A percentile compares a stretch with the other conserved stretches of the same genome.
Conservation (phyloP, 108 stramenopile genomes). For the Seminavis robusta region DNA sequence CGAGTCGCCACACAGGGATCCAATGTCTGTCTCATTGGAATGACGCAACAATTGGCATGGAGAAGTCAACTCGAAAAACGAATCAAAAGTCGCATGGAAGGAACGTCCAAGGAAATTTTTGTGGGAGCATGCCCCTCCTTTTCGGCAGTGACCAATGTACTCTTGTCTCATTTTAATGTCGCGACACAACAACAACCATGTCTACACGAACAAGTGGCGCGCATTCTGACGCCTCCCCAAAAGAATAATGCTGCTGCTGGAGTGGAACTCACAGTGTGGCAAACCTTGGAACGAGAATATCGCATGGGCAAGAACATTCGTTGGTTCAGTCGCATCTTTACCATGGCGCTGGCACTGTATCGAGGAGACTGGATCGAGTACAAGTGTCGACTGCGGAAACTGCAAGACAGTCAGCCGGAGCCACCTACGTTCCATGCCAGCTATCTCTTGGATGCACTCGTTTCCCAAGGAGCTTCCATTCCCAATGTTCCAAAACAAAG, state of each 20-base stretch:
- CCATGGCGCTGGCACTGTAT: slow-evolving; percentile 49
- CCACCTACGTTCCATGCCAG: slow-evolving; percentile 23
- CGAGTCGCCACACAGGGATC: slow-evolving; percentile 70
- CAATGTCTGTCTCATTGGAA: slow-evolving; percentile 60
- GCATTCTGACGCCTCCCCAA: slow-evolving; percentile 5
- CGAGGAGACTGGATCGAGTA: slow-evolving; percentile 24
- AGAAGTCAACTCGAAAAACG: slow-evolving; percentile 70
- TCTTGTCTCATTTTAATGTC: no score
- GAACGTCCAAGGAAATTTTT: slow-evolving; percentile 60
- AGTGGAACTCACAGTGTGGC: slow-evolving; percentile 18
- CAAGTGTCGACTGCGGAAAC: not conserved
- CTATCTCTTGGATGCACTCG: slow-evolving; percentile 58
- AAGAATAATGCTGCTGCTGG: slow-evolving; percentile 18
- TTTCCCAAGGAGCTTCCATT: slow-evolving; percentile 47
- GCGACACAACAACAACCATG: not conserved
- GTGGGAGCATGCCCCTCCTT: not conserved
- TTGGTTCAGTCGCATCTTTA: slow-evolving; percentile 75
- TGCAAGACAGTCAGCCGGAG: not conserved
- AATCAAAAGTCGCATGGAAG: slow-evolving; percentile 75
- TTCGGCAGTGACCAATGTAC: not conserved
- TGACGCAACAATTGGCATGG: slow-evolving; percentile 48
- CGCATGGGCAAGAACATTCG: slow-evolving; percentile 54
- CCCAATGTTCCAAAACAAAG: slow-evolving; percentile 6
- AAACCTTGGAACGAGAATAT: slow-evolving; percentile 59
- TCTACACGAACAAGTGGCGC: not conserved